Evolutionary conservation across 2,329 filamentous ascomycete species (phyloP), one percentile per base, ranked within the genome.

Genomic region (Talaromyces verruculosus): DNA sequence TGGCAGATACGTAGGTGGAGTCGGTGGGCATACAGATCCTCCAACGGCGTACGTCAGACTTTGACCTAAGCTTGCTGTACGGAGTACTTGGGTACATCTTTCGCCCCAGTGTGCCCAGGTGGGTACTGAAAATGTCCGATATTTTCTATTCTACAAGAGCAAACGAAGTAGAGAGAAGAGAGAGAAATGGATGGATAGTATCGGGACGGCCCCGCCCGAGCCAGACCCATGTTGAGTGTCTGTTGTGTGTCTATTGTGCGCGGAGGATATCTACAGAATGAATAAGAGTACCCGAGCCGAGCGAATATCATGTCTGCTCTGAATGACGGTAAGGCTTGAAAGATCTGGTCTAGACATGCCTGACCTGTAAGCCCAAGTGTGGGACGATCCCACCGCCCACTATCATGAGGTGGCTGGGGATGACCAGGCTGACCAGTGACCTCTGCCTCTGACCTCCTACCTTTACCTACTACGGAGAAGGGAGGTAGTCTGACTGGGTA

Each of bases 141-240:
- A 37, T 17, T 39, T 2, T 39, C 37, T 17, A 17, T 39, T 17
- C 5, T 11, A 10, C 1, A 35, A 35, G 33, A 35, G 33, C 10
- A 35, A 10, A 10, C 33, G 13, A 35, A 47, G 43, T 19, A 28
- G 19, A 22, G 10, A 49, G 45, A 25, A 22, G 6, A 47, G 7
- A 6, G 41, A 43, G 10, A 17, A 25, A 25, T 25, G 25, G 25
- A 5, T 60, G 57, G 57, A 45, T 45, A 63, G 65, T 41, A 43
- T 63, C 65, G 53, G 65, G 41, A 58, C 53, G 59, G 65, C 30
- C 65, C 65, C 61, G 65, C 65, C 65, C 65, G 65, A 66, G 53
- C 65, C 65, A 63, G 60, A 35, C 22, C 33, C 51, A 47, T 17
- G 45, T 6, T 47, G 19, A 25, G 10, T 35, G 37, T 22, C 30